These are phyloP conservation scores for Pseudozyma sp. DNA, from an alignment of 1,284 basidiomycete species.

Conservation along the genomic window DNA sequence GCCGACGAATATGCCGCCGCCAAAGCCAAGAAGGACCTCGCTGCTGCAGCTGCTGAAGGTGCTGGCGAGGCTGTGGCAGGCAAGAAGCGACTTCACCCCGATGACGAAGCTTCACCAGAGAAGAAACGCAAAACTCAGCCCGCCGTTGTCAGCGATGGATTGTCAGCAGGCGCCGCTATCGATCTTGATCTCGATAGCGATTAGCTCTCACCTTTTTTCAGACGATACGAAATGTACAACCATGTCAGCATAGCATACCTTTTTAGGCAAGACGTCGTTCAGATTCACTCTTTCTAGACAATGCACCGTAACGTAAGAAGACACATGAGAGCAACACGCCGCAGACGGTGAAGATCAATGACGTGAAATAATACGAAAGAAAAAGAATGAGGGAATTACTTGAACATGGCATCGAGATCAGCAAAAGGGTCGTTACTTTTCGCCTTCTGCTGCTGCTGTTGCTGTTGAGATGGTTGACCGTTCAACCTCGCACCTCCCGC, in stretches of 20 bases:
- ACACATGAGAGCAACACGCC: too few species aligned
- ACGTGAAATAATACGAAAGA: not conserved
- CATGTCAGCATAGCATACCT: too few species aligned
- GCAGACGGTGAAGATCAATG: too few species aligned
- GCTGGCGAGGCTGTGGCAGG: constrained; percentile 2
- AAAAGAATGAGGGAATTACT: constrained; percentile 17
- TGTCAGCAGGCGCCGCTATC: constrained; percentile 13
- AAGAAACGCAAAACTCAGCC: constrained; percentile 23
- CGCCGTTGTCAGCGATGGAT: constrained; percentile 3
- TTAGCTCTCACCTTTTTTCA: too few species aligned
- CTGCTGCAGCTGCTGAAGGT: not conserved
- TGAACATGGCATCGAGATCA: constrained; percentile 61
- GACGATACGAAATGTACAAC: too few species aligned
- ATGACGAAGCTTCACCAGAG: constrained; percentile 6
- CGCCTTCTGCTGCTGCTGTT: constrained; percentile 22
- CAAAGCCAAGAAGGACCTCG: not conserved
- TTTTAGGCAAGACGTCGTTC: too few species aligned
- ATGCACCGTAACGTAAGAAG: too few species aligned
- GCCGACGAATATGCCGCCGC: not conserved
- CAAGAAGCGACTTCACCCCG: constrained; percentile 31
- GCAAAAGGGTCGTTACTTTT: constrained; percentile 61
- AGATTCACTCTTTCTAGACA: too few species aligned
- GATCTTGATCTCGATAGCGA: constrained; percentile 13
- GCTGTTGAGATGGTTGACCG: constrained; percentile 16
- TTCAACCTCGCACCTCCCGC: not conserved